These are phyloP conservation scores for Mycena chlorophos DNA, from an alignment of 768 basidiomycete species.

Conservation along the genomic window DNA sequence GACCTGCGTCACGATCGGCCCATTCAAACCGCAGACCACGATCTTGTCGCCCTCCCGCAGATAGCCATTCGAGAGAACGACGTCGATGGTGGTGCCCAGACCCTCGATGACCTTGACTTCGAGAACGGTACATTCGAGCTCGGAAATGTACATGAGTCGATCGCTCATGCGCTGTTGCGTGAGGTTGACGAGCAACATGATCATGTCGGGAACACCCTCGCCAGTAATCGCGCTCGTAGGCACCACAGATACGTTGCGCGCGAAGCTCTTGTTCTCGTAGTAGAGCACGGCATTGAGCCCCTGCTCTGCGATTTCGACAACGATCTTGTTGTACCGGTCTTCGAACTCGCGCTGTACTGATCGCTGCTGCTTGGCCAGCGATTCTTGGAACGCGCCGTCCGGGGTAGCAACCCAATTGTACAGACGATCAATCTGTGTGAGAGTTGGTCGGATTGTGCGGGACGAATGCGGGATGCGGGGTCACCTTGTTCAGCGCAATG, in stretches of 20 bases:
- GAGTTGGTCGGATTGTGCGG: constrained; percentile 6
- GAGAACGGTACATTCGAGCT: constrained; percentile 95
- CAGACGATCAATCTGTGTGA: constrained; percentile 87
- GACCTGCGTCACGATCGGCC: constrained; percentile 93
- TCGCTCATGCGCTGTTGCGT: constrained; percentile 98
- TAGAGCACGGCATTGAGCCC: constrained; percentile 93
- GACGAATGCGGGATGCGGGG: constrained; percentile 12
- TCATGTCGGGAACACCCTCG: constrained; percentile 99
- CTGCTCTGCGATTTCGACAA: constrained; percentile 95
- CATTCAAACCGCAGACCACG: constrained; percentile 95
- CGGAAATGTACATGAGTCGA: constrained; percentile 95
- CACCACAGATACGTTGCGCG: constrained; percentile 91
- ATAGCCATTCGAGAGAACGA: constrained; percentile 92
- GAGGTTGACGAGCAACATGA: constrained; percentile 95
- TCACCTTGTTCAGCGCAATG: constrained; percentile 94
- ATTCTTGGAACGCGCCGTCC: constrained; percentile 90
- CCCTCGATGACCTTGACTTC: constrained; percentile 99
- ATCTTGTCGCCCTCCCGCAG: constrained; percentile 90
- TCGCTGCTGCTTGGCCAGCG: constrained; percentile 76
- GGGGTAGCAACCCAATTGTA: constrained; percentile 93
- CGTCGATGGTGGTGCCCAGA: constrained; percentile 95
- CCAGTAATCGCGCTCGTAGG: constrained; percentile 98
- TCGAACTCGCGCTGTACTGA: constrained; percentile 90
- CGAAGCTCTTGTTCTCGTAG: constrained; percentile 97
- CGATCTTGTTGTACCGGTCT: constrained; percentile 80